Evolutionary conservation across 2,329 filamentous ascomycete genomes (phyloP), one percentile per base, ranked within the genome.

Genomic region (Seiridium unicorne): DNA sequence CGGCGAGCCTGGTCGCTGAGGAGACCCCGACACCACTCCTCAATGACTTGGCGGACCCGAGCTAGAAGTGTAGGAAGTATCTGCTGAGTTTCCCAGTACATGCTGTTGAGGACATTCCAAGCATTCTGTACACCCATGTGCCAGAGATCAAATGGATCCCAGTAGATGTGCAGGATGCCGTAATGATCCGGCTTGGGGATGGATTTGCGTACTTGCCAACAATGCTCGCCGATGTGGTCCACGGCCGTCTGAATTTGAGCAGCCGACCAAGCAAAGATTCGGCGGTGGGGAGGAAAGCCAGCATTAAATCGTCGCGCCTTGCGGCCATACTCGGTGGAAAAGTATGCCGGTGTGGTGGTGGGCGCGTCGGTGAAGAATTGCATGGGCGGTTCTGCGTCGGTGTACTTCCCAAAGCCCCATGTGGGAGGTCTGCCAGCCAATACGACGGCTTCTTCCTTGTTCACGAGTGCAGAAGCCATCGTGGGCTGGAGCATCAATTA

Each of bases 91-190:
- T 81, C 78, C 13, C 72, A 70, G 46, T 66, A 68, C 1, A 83
- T 66, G 7, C 74, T 72, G 36, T 76, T 73, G 49, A 81, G 64
- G 40, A 83, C 72, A 34, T 77, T 78, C 76, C 76, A 81, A 10
- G 84, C 70, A 62, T 84, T 84, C 61, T 77, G 70, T 0, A 77
- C 77, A 6, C 82, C 82, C 10, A 76, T 71, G 42, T 73, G 53
- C 66, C 80, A 84, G 35, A 84, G 69, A 55, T 84, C 81, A 8
- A 68, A 60, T 1, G 75, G 73, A 62, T 84, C 81, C 53, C 80
- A 84, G 63, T 79, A 61, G 26, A 47, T 34, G 40, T 59, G 51
- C 7, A 61, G 46, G 7, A 56, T 46, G 6, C 38, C 0, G 46
- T 59, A 61, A 11, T 32, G 18, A 8, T 32, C 2, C 13, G 60